A percentile compares a stretch with the other conserved stretches of the same genome.
Evolutionary conservation across 331 rosid genomes (phyloP).

Genomic region (Erythrophleum ivorense): DNA sequence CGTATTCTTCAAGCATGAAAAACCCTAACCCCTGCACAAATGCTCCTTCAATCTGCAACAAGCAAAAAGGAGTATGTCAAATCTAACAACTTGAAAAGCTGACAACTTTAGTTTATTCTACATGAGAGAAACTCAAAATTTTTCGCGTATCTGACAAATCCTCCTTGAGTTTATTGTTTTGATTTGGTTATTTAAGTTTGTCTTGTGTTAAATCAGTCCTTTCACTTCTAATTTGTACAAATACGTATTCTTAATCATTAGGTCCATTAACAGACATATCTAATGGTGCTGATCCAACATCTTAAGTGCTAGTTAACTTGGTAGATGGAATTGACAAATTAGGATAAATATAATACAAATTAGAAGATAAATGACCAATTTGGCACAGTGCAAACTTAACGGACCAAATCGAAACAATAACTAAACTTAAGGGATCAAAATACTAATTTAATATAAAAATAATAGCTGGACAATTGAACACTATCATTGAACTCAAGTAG

Average conservation of each 20-base stretch:
- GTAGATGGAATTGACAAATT: no score
- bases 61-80: conserved; percentile 13
- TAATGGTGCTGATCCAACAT: no score
- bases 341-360: no score
- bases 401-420: not conserved
- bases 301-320: no score
- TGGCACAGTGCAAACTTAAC: no score
- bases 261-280: not conserved
- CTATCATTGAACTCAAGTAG: not conserved
- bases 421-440: no score
- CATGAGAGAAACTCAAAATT: not conserved
- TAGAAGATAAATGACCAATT: no score
- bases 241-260: no score
- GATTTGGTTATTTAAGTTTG: not conserved
- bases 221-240: not conserved
- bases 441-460: no score
- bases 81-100: not conserved
- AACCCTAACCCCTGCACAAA: conserved; percentile 91
- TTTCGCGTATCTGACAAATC: no score
- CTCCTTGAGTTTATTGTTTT: not conserved
- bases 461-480: not conserved
- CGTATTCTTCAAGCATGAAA: conserved; percentile 89
- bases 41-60: conserved; percentile 92
- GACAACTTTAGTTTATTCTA: not conserved
- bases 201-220: not conserved